A percentile compares a stretch with the other conserved stretches of the same genome.
phyloP scores from a whole-genome alignment of 2,329 filamentous ascomycete species.

The Trichoderma sp. region DNA sequence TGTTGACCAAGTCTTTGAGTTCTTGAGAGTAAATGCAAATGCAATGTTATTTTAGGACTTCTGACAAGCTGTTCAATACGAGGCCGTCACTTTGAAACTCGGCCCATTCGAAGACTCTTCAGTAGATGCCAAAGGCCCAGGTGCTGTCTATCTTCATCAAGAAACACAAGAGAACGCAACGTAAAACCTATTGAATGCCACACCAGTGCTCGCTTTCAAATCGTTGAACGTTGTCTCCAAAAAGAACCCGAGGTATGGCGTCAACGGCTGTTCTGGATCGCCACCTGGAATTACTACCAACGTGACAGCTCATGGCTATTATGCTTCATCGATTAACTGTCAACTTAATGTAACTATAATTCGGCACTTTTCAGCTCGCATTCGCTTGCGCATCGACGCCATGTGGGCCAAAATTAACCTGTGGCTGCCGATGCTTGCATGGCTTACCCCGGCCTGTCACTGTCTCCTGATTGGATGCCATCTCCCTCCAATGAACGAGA shows the following conservation, averaged over 20 bases:
- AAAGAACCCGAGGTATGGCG: not conserved
- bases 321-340: not conserved
- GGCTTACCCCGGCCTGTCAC: not conserved
- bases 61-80: not conserved
- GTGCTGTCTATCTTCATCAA: not conserved
- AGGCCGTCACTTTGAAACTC: not conserved
- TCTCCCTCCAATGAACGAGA: not conserved
- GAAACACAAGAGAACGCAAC: accelerated
- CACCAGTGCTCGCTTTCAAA: not conserved
- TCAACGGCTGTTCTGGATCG: not conserved
- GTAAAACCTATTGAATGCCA: not conserved
- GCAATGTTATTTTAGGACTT: not conserved
- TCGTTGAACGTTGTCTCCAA: not conserved
- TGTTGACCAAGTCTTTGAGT: not conserved
- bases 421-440: not conserved
- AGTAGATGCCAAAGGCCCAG: not conserved
- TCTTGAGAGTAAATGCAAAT: not conserved
- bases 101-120: not conserved
- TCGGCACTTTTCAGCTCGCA: not conserved
- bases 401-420: not conserved
- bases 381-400: slow-evolving; percentile 14
- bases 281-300: not conserved
- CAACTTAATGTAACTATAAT: not conserved
- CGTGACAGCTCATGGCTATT: not conserved
- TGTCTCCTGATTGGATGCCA: not conserved